These are phyloP conservation scores for Flaveria bidentis DNA, from an alignment of 129 eudicot genomes.

Conservation along the genomic window DNA sequence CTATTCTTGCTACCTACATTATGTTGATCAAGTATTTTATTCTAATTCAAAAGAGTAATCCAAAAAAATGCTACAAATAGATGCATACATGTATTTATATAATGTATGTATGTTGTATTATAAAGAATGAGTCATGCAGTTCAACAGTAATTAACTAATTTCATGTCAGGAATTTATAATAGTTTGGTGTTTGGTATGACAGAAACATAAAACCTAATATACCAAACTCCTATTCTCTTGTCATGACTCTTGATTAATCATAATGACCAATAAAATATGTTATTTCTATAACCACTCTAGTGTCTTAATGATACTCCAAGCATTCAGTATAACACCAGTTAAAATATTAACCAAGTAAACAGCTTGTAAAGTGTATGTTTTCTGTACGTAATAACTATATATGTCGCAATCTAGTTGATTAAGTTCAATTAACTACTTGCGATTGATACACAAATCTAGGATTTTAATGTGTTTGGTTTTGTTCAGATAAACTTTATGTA, in stretches of 20 bases:
- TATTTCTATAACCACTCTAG: conserved; percentile 27
- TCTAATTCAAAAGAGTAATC: no score
- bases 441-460: neutral
- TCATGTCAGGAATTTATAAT: conserved; percentile 17
- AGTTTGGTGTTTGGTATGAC: conserved; percentile 34
- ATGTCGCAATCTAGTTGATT: neutral
- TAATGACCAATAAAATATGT: conserved; percentile 20
- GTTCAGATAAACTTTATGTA: conserved; percentile 81
- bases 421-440: neutral
- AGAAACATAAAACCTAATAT: conserved; percentile 41
- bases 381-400: neutral
- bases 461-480: conserved; percentile 6
- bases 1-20: conserved; percentile 33
- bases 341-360: neutral
- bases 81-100: neutral
- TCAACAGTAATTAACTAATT: conserved; percentile 5
- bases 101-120: no score
- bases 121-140: conserved; percentile 13
- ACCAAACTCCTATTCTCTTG: conserved; percentile 32
- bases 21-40: neutral
- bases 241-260: conserved; percentile 22
- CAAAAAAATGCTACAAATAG: neutral
- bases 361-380: neutral
- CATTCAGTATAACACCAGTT: conserved; percentile 13
- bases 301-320: neutral